Conservation (phyloP, 257 asterid species). For the Solanum virginianum region DNA sequence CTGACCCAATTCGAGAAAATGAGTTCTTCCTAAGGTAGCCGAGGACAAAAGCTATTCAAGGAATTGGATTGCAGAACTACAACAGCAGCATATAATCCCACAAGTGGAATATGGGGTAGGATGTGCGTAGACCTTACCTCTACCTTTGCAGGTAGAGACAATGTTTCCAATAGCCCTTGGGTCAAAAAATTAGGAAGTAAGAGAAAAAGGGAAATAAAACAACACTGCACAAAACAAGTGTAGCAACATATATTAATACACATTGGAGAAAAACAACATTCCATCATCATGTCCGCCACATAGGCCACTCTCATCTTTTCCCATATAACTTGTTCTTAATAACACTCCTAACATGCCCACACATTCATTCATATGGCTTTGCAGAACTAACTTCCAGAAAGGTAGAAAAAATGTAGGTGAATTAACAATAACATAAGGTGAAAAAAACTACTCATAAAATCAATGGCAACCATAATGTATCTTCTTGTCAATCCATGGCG, state of each 20-base stretch:
- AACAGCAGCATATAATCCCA: too few species aligned
- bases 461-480: not conserved
- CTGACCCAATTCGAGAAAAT: not conserved
- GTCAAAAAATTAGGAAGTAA: too few species aligned
- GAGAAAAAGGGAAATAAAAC: too few species aligned
- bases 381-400: not conserved
- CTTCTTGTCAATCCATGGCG: not conserved
- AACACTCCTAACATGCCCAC: not conserved
- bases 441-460: not conserved
- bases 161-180: too few species aligned
- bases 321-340: not conserved
- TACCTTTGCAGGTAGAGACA: too few species aligned
- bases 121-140: too few species aligned
- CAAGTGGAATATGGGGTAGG: too few species aligned
- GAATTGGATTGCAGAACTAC: not conserved
- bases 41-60: not conserved
- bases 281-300: too few species aligned
- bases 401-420: not conserved
- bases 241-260: too few species aligned
- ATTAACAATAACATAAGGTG: not conserved
- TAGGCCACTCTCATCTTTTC: not conserved
- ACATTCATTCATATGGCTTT: not conserved
- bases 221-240: too few species aligned
- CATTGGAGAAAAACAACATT: too few species aligned
- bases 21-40: not conserved